Evolutionary conservation across 352 stramenopile species (phyloP), one percentile per base, ranked within the genome.

Genomic region (Phytophthora palmivora): DNA sequence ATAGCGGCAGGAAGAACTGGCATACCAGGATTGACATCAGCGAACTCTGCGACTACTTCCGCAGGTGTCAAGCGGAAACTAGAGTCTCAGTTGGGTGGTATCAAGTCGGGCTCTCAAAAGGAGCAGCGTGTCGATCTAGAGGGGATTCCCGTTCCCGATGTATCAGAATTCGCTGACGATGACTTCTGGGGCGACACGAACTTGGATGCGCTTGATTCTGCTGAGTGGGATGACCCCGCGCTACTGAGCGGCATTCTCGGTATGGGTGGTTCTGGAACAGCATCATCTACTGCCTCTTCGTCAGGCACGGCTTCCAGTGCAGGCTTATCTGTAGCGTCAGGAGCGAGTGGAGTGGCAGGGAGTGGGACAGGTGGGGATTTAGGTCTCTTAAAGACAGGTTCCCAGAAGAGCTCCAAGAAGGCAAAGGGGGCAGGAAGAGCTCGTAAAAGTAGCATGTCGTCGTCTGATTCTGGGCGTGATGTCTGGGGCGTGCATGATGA

Each of bases 121-220:
- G 82, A 92, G 45, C 82, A 89, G 37, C 80, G 84, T 19, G 71
- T 92, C 7, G 84, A 95, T 62, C 72, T 92, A 12, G 84, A 92
- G 45, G 86, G 84, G 2, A 91, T 93, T 38, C 86, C 86, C 6
- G 58, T 95, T 1, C 77, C 82, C 0, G 84, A 93, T 22, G 70
- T 82, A 33, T 82, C 79, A 0, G 85, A 90, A 42, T 92, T 94
- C 54, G 84, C 84, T 38, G 85, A 96, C 46, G 87, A 96, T 46
- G 85, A 94, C 52, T 96, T 96, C 43, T 96, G 87, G 87, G 87
- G 87, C 11, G 84, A 94, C 41, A 94, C 87, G 8, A 94, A 96
- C 60, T 63, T 96, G 44, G 87, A 94, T 60, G 85, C 82, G 5
- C 59, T 96, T 21, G 87, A 96, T 71, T 88, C 87, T 6, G 84